Evolutionary conservation across 106 monocot species (phyloP).

Genomic region (Acorus gramineus): DNA sequence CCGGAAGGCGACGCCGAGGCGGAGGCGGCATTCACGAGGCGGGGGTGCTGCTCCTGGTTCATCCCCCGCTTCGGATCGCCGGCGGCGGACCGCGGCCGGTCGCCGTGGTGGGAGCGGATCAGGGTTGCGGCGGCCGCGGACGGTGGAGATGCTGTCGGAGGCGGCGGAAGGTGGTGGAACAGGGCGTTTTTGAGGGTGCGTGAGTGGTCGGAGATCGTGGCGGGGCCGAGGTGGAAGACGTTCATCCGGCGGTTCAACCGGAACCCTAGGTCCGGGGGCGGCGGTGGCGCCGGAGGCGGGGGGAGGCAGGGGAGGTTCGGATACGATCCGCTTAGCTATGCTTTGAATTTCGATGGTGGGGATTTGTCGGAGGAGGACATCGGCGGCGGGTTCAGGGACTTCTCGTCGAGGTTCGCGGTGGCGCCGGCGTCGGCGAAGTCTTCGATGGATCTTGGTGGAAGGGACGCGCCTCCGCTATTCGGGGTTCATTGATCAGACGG

Average conservation of each 20-base stretch:
- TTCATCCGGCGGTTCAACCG: conserved; percentile 15
- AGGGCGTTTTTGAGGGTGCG: conserved; percentile 10
- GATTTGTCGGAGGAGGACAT: conserved; percentile 21
- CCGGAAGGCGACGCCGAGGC: too few species aligned
- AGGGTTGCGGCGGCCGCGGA: not conserved
- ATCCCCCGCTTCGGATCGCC: conserved; percentile 4
- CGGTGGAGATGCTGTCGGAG: not conserved
- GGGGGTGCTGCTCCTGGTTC: conserved; percentile 19
- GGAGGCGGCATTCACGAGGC: too few species aligned
- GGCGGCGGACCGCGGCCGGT: not conserved
- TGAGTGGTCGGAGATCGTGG: conserved; percentile 25
- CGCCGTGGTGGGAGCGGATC: conserved; percentile 7
- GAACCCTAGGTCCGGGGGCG: not conserved
- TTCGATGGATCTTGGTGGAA: conserved; percentile 38
- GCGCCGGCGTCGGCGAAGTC: conserved; percentile 24
- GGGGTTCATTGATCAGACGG: too few species aligned
- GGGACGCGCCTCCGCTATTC: conserved; percentile 17
- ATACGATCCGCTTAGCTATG: conserved; percentile 15
- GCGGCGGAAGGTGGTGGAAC: not conserved
- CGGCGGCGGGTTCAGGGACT: conserved; percentile 21
- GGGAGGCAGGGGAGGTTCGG: not conserved
- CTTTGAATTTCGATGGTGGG: conserved; percentile 77
- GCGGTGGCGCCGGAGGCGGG: not conserved
- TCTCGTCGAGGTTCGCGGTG: conserved; percentile 56
- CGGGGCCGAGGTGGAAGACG: conserved; percentile 27